Percentiles rank a stretch among this genome's conserved stretches.
Conservation (phyloP, 176 grass and related monocot genomes). For the Lolium perenne region DNA sequence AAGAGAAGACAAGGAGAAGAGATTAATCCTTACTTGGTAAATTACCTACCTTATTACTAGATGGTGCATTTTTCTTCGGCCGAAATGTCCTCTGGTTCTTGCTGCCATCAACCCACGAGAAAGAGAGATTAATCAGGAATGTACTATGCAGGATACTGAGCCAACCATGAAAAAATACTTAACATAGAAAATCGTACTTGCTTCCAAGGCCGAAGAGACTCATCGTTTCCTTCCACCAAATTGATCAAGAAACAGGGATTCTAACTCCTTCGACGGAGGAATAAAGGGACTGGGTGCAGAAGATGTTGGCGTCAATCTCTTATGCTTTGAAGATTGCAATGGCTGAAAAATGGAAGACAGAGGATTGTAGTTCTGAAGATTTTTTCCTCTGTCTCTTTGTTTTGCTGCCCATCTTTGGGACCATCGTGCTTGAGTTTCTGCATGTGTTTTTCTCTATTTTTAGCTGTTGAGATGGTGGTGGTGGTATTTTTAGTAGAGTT, state of each 20-base stretch:
- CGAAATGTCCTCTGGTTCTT: conserved; percentile 98
- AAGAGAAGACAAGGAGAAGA: background rate
- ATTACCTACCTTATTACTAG: conserved; percentile 74
- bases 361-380: conserved; percentile 3
- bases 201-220: conserved; percentile 86
- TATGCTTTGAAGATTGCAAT: background rate
- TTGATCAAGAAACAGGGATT: conserved; percentile 16
- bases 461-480: background rate
- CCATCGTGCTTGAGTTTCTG: background rate
- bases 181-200: conserved; percentile 51
- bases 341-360: background rate
- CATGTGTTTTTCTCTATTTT: conserved; percentile 12
- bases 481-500: conserved; percentile 31
- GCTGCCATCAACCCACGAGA: background rate
- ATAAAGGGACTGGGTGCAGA: background rate
- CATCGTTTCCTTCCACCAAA: conserved; percentile 48
- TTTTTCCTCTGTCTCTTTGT: background rate
- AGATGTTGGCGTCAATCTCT: conserved; percentile 22
- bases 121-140: conserved; percentile 16
- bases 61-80: conserved; percentile 96
- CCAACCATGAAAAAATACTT: background rate
- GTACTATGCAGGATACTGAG: background rate
- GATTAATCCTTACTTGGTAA: background rate
- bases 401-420: background rate
- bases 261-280: background rate